Conservation (phyloP, 305 asterid genomes). For the Andrographis paniculata region DNA sequence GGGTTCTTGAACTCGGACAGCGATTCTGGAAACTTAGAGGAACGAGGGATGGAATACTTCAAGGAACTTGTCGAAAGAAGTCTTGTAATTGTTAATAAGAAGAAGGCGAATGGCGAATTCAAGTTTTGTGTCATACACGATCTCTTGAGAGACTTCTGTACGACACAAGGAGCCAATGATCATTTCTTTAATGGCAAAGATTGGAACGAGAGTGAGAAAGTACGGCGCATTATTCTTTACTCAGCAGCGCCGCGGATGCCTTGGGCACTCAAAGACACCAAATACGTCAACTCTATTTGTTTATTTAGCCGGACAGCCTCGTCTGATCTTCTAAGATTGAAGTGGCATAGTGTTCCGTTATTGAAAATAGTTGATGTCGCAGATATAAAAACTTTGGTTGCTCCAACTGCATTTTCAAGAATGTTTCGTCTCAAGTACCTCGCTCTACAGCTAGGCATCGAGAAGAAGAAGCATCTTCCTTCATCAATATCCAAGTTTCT, state of each 20-base stretch:
- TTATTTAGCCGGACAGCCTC: not conserved
- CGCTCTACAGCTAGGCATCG: not conserved
- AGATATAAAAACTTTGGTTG: not conserved
- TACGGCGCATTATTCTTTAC: not conserved
- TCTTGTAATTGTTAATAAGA: slow-evolving; percentile 17
- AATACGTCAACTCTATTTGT: not conserved
- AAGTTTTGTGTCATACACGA: slow-evolving; percentile 23
- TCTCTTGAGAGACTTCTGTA: slow-evolving; percentile 15
- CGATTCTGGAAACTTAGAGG: slow-evolving; percentile 12
- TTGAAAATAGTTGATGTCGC: not conserved
- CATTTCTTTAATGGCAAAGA: not conserved
- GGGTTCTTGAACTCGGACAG: slow-evolving; percentile 13
- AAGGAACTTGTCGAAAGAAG: slow-evolving; percentile 22
- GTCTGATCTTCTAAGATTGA: not conserved
- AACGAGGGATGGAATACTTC: slow-evolving; percentile 22
- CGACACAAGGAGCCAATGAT: not conserved
- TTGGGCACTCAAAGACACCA: not conserved
- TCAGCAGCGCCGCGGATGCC: too few relatives aligned
- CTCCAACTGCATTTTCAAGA: not conserved
- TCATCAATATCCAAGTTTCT: slow-evolving; percentile 16
- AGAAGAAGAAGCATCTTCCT: not conserved
- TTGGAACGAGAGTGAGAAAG: not conserved
- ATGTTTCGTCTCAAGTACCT: slow-evolving; percentile 10
- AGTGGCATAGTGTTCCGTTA: not conserved
- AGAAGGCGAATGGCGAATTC: slow-evolving; percentile 10